Evolutionary conservation across 441 rosid genomes (phyloP), one percentile per base, ranked within the genome.

Genomic region (Raphanus hybrid): DNA sequence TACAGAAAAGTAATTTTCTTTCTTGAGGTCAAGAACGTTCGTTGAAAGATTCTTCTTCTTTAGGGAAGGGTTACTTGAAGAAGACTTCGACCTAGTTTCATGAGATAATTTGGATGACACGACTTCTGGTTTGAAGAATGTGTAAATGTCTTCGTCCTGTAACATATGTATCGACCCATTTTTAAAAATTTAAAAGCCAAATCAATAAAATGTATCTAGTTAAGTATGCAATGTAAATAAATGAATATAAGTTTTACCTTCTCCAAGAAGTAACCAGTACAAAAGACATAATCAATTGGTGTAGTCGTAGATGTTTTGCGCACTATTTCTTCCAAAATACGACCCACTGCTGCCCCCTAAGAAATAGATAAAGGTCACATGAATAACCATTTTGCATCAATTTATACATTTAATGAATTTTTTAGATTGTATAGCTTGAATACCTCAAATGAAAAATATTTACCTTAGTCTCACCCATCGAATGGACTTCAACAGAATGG

Each of bases 391-490:
- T 48, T 12, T 48, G 54, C 16, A 63, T 15, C 8, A 59, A 4
- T 27, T 26, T 23, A 59, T 26, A 26, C 35, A 59, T 61, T 61
- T 29, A 15, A 26, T 59, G 20, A 61, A 14, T 6, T 6, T 61
- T n/a, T 6, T 61, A 32, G n/a, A 60, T 29, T 29, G 18, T 60
- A 27, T 52, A 7, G 64, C 64, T 27, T 60, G 16, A 34, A 45
- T n/a, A 69, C 6, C 4, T 67, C 37, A 32, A 52, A 29, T 6
- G 4, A 11, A 16, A 8, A 57, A 57, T 57, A 18, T 52, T 85
- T 79, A 92, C 98, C 92, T 93, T 93, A 52, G 96, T 92, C 68
- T 89, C 93, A 66, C 98, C 96, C 74, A 90, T 92, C 12, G 97
- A 86, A 80, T 97, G 88, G 76, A 92, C 97, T 86, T 93, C 98